Percentiles rank a stretch among this genome's conserved stretches.
Evolutionary conservation across 2,329 filamentous ascomycete genomes (phyloP).

Genomic region (Aspergillus puulaauensis): DNA sequence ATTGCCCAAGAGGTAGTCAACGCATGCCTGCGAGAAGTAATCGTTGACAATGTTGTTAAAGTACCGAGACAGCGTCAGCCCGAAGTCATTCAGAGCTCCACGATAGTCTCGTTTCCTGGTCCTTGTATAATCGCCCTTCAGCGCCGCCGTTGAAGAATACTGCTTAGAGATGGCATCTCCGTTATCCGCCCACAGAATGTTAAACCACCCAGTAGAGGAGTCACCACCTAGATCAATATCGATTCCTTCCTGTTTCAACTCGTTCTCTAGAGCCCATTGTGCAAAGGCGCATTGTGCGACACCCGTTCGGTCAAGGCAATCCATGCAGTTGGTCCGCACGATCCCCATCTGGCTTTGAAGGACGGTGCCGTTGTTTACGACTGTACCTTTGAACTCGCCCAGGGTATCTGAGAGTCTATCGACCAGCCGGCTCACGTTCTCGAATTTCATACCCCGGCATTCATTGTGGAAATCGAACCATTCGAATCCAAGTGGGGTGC

Average conservation of each 20-base stretch:
- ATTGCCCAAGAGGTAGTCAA: slow-evolving; percentile 90
- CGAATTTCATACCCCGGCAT: slow-evolving; percentile 96
- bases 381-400: slow-evolving; percentile 69
- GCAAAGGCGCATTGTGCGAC: slow-evolving; percentile 92
- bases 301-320: slow-evolving; percentile 93
- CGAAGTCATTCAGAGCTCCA: slow-evolving; percentile 87
- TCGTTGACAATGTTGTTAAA: slow-evolving; percentile 93
- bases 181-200: slow-evolving; percentile 95
- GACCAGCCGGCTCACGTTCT: slow-evolving; percentile 83
- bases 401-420: slow-evolving; percentile 68
- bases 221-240: slow-evolving; percentile 73
- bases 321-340: slow-evolving; percentile 97
- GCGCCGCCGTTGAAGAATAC: slow-evolving; percentile 90
- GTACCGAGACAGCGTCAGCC: slow-evolving; percentile 74
- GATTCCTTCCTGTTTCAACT: slow-evolving; percentile 74
- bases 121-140: slow-evolving; percentile 95
- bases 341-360: slow-evolving; percentile 66
- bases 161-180: slow-evolving; percentile 94
- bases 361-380: slow-evolving; percentile 49
- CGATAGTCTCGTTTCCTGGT: slow-evolving; percentile 88
- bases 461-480: slow-evolving; percentile 98
- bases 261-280: slow-evolving; percentile 75
- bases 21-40: slow-evolving; percentile 92
- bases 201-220: slow-evolving; percentile 87
- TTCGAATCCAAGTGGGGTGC: slow-evolving; percentile 66